Evolutionary conservation across 305 asterid genomes (phyloP).

Genomic region (Solanum chacoense): DNA sequence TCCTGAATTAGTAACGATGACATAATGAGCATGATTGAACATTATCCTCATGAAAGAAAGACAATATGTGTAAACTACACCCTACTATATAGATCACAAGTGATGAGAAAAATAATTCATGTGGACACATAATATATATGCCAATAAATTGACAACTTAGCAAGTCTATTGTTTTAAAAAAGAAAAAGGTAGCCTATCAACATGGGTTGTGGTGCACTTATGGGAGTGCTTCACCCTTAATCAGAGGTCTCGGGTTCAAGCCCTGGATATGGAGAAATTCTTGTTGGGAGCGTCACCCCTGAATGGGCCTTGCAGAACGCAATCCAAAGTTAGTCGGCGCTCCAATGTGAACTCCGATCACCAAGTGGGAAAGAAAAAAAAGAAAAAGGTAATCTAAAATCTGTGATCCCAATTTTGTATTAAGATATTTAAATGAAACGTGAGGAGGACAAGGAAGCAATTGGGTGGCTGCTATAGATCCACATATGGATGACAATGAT

Average conservation of each 20-base stretch:
- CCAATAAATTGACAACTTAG: background rate
- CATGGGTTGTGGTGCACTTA: background rate
- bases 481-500: constrained; percentile 1
- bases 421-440: background rate
- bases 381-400: background rate
- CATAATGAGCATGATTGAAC: background rate
- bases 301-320: too few relatives aligned
- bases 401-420: background rate
- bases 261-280: too few relatives aligned
- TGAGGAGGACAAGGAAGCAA: constrained; percentile 5
- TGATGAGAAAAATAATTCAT: background rate
- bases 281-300: too few relatives aligned
- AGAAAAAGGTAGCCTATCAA: background rate
- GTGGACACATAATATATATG: background rate
- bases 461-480: constrained; percentile 3
- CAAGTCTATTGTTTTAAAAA: background rate
- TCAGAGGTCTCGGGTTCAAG: too few relatives aligned
- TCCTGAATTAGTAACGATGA: background rate
- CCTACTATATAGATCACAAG: background rate
- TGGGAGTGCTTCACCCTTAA: too few relatives aligned
- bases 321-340: too few relatives aligned
- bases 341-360: too few relatives aligned
- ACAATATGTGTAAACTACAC: background rate
- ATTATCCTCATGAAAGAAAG: background rate
- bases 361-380: background rate